Conservation (phyloP, 345 rosid genomes). For the Orychophragmus violaceus region DNA sequence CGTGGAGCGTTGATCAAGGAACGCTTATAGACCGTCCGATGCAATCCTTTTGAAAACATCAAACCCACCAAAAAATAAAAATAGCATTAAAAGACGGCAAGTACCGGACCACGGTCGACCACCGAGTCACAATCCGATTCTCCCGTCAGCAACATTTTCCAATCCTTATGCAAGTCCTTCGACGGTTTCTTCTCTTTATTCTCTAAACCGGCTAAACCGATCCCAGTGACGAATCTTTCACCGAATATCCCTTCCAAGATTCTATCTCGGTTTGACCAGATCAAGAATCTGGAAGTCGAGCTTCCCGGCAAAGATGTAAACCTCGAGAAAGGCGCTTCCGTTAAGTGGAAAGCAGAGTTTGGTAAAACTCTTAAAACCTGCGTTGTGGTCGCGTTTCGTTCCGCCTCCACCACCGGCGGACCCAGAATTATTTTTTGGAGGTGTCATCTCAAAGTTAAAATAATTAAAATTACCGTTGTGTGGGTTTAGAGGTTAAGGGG, state of each 20-base stretch:
- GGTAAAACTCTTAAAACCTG: constrained; percentile 24
- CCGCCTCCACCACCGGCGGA: constrained; percentile 11
- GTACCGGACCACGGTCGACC: not conserved
- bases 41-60: not conserved
- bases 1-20: constrained; percentile 16
- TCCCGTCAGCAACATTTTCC: constrained; percentile 2
- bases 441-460: too few relatives aligned
- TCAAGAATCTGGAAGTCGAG: constrained; percentile 1
- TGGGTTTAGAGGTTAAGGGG: too few relatives aligned
- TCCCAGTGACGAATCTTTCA: not conserved
- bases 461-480: too few relatives aligned
- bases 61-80: not conserved
- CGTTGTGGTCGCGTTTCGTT: constrained; percentile 21
- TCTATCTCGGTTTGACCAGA: constrained; percentile 19
- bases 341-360: constrained; percentile 29
- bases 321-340: constrained; percentile 13
- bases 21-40: constrained; percentile 18
- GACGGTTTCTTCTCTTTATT: constrained; percentile 3
- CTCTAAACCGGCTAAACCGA: constrained; percentile 25
- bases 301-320: constrained; percentile 5
- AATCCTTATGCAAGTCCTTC: constrained; percentile 13
- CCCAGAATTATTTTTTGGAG: too few relatives aligned
- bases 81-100: constrained; percentile 19
- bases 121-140: not conserved
- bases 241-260: constrained; percentile 10